A percentile compares a stretch with the other conserved stretches of the same genome.
Evolutionary conservation across 352 stramenopile species (phyloP).

Genomic region (Stramenopiles sp.): DNA sequence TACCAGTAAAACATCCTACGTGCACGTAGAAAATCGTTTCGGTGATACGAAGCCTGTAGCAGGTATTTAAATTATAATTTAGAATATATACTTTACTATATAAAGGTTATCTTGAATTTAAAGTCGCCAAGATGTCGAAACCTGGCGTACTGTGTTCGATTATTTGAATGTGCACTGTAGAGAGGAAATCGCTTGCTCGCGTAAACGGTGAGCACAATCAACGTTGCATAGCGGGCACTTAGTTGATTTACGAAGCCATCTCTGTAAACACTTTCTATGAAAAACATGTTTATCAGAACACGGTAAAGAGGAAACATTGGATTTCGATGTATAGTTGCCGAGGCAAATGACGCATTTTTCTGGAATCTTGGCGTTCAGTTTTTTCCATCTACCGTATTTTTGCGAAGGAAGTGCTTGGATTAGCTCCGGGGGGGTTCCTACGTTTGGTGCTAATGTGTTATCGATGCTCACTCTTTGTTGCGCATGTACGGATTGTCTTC

Average conservation of each 20-base stretch:
- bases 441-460: neutral
- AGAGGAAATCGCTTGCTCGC: too few species aligned
- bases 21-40: too few species aligned
- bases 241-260: neutral
- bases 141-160: too few species aligned
- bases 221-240: neutral
- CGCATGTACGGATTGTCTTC: neutral
- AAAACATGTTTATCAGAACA: neutral
- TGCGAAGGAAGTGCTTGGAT: neutral
- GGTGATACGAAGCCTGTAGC: too few species aligned
- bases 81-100: too few species aligned
- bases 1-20: too few species aligned
- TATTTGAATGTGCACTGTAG: too few species aligned
- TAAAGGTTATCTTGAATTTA: too few species aligned
- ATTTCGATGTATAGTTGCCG: neutral
- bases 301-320: neutral
- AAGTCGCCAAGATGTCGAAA: too few species aligned
- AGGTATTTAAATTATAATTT: too few species aligned
- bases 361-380: neutral
- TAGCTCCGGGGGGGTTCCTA: neutral
- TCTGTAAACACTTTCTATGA: neutral
- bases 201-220: too few species aligned
- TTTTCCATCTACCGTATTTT: neutral
- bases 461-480: neutral
- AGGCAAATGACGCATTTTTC: neutral